These are phyloP conservation scores for Neofusicoccum cordaticola DNA, from an alignment of 2,329 filamentous ascomycete species.

Conservation along the genomic window DNA sequence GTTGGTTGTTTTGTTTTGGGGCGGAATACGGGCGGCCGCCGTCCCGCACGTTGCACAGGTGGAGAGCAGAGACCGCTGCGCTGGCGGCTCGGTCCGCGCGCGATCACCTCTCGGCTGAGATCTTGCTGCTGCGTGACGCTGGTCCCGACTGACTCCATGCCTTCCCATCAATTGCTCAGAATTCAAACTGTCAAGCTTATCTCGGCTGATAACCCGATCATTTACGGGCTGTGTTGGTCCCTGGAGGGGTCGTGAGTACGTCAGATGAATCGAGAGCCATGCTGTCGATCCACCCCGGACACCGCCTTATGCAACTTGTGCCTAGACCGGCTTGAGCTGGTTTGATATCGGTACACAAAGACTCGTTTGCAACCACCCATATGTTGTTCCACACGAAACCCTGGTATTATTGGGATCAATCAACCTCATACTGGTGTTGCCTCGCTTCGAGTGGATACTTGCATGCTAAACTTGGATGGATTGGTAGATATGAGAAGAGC, in stretches of 20 bases:
- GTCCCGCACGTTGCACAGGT: neutral
- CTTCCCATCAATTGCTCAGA: neutral
- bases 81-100: neutral
- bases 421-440: neutral
- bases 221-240: neutral
- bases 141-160: neutral
- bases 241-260: neutral
- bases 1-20: conserved; percentile 6
- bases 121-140: neutral
- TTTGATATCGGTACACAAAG: neutral
- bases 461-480: neutral
- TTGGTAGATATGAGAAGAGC: neutral
- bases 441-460: neutral
- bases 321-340: neutral
- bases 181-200: too few relatives aligned
- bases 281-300: neutral
- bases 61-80: neutral
- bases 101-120: neutral
- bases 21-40: neutral
- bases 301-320: neutral
- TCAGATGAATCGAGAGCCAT: neutral
- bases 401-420: too few relatives aligned
- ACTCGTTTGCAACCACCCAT: neutral
- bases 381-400: too few relatives aligned
- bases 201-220: too few relatives aligned